Evolutionary conservation across 1,284 basidiomycete genomes (phyloP), one percentile per base, ranked within the genome.

Genomic region (Cystobasidium slooffiae): DNA sequence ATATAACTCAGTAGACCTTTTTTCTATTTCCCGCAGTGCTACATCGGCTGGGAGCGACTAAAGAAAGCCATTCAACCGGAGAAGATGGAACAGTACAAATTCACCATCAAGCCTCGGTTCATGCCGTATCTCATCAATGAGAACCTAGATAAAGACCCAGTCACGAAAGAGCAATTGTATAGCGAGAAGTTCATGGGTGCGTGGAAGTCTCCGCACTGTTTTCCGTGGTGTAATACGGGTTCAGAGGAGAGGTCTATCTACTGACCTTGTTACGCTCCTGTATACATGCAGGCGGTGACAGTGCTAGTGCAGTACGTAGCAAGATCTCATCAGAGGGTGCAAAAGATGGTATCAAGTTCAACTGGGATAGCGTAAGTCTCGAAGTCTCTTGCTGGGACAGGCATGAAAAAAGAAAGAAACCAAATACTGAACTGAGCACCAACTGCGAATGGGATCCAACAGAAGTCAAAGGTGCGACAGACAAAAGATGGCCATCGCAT

Each of bases 11-110:
- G 47, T 51, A 51, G 47, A 51, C 16, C 47, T 3, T 16, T 51
- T 3, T 3, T 51, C 55, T n/a, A 20, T 67, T 3, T 16, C 3
- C 3, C 10, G 64, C 55, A 56, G 65, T 68, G 67, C 59, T 74
- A 74, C 24, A 68, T 74, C 43, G 72, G 72, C 18, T 62, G 65
- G 62, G 39, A 37, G 31, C 53, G 65, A 5, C 66, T 74, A 20
- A 74, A 62, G 49, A 37, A 52, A 37, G 56, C 66, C 3, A 20
- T 74, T 18, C 39, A 68, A 22, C 52, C 65, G 0, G 72, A 74
- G 47, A 74, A 74, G 72, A 55, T 74, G 72, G 68, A 74, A 51
- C 44, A 61, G 22, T 74, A 61, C 51, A 62, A 62, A 31, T 74
- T 74, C 58, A 64, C 55, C 16, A 39, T 74, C 0, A 74, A 63